Evolutionary conservation across 176 grass and related monocot species (phyloP).

Genomic region (Triticum dicoccoides): DNA sequence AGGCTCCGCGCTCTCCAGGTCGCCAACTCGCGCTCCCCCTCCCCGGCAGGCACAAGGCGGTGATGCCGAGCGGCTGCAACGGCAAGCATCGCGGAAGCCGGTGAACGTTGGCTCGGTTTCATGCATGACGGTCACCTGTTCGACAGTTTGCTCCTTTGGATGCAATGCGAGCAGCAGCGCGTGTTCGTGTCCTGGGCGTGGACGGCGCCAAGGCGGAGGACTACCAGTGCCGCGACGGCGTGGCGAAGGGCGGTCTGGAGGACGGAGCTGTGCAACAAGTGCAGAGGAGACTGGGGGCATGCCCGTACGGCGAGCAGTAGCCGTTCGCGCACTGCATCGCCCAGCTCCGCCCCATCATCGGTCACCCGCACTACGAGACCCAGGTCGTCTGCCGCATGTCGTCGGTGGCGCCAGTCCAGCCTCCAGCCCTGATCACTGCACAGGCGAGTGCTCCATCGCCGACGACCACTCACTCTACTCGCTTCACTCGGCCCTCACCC

Average conservation of each 20-base stretch:
- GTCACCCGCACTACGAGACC: conserved; percentile 94
- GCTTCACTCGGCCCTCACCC: too few relatives aligned
- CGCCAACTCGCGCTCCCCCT: too few relatives aligned
- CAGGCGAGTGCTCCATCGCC: too few relatives aligned
- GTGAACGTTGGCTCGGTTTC: conserved; percentile 28
- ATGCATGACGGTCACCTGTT: background rate
- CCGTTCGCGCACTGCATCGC: conserved; percentile 49
- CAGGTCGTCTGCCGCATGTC: conserved; percentile 76
- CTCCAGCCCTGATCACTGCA: too few relatives aligned
- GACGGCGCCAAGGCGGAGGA: conserved; percentile 22
- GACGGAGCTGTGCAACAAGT: conserved; percentile 67
- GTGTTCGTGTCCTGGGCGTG: conserved; percentile 41
- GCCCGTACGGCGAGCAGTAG: conserved; percentile 73
- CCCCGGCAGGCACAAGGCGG: too few relatives aligned
- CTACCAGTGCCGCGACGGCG: background rate
- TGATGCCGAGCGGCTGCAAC: conserved; percentile 14
- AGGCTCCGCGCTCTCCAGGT: too few relatives aligned
- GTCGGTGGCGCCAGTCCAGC: conserved; percentile 39
- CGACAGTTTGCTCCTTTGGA: background rate
- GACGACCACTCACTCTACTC: too few relatives aligned
- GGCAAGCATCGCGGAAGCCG: conserved; percentile 37
- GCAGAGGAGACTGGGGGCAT: conserved; percentile 33
- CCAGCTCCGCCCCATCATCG: conserved; percentile 84
- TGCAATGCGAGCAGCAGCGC: conserved; percentile 58
- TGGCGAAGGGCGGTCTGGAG: conserved; percentile 49